Percentiles rank a stretch among this genome's conserved stretches.
Conservation (phyloP, 192 early-diverging fungal genomes). For the Dissophora ornata region DNA sequence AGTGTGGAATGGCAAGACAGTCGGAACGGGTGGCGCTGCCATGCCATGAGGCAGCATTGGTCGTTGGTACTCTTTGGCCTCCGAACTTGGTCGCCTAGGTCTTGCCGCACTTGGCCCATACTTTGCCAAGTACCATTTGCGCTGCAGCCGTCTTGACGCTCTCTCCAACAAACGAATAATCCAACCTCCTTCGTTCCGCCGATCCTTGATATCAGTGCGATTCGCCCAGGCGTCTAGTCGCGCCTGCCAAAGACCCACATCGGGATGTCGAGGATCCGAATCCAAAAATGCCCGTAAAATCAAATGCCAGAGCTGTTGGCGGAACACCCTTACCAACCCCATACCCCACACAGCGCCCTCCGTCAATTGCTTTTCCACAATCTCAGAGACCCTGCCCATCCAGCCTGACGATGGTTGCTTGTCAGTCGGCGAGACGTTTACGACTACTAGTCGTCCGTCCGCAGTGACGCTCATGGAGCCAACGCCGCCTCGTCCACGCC, state of each 20-base stretch:
- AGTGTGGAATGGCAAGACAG: conserved; percentile 93
- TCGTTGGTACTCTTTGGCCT: conserved; percentile 33
- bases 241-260: conserved; percentile 25
- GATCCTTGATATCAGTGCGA: conserved; percentile 36
- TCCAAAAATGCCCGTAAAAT: conserved; percentile 36
- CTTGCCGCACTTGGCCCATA: conserved; percentile 30
- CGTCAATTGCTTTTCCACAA: conserved; percentile 82
- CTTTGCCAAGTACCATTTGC: conserved; percentile 72
- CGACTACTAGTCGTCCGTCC: conserved; percentile 42
- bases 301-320: conserved; percentile 31
- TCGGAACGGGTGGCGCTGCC: conserved; percentile 75
- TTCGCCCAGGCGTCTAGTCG: conserved; percentile 25
- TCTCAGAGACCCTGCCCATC: conserved; percentile 80
- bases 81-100: conserved; percentile 18
- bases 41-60: conserved; percentile 52
- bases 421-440: conserved; percentile 14
- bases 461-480: conserved; percentile 54
- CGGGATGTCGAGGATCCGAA: conserved; percentile 25
- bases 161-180: conserved; percentile 73
- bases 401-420: conserved; percentile 61
- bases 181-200: conserved; percentile 79
- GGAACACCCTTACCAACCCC: conserved; percentile 62
- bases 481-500: conserved; percentile 83
- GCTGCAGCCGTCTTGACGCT: conserved; percentile 67
- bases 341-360: conserved; percentile 70